Evolutionary conservation across 352 stramenopile genomes (phyloP).

Genomic region (Pythium oligandrum): DNA sequence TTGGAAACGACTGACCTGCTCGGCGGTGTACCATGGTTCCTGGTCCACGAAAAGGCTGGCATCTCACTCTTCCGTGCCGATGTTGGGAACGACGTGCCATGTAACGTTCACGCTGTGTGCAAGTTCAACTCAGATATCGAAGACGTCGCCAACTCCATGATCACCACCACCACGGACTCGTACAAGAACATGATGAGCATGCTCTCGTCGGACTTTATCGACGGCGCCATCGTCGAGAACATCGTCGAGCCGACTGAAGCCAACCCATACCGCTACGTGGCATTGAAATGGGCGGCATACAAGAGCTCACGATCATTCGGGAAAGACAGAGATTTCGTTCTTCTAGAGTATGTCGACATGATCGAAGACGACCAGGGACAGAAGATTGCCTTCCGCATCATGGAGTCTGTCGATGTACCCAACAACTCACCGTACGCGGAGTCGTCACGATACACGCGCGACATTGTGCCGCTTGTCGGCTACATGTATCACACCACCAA

Average conservation of each 20-base stretch:
- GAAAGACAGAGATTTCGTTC: conserved; percentile 76
- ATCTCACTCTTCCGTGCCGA: conserved; percentile 81
- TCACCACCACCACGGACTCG: conserved; percentile 67
- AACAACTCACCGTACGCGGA: conserved; percentile 49
- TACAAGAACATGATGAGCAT: conserved; percentile 86
- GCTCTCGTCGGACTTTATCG: conserved; percentile 80
- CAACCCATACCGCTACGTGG: conserved; percentile 75
- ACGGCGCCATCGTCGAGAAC: conserved; percentile 76
- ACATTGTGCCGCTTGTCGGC: conserved; percentile 76
- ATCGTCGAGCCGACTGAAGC: conserved; percentile 63
- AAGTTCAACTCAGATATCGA: conserved; percentile 79
- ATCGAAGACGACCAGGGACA: conserved; percentile 82
- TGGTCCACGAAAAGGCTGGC: conserved; percentile 80
- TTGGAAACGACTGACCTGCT: conserved; percentile 73
- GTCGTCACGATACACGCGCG: conserved; percentile 58
- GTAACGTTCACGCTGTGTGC: conserved; percentile 84
- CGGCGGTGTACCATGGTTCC: conserved; percentile 58
- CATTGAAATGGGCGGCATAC: conserved; percentile 82
- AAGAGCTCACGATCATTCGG: conserved; percentile 78
- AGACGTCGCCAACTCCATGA: conserved; percentile 78
- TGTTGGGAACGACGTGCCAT: conserved; percentile 47
- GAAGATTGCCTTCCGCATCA: conserved; percentile 80
- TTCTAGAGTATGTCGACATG: conserved; percentile 87
- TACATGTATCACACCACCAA: conserved; percentile 88
- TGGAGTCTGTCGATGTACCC: conserved; percentile 78